Percentiles rank a stretch among this genome's conserved stretches.
Conservation (phyloP, 2,329 filamentous ascomycete genomes). For the Thelonectria discophora region DNA sequence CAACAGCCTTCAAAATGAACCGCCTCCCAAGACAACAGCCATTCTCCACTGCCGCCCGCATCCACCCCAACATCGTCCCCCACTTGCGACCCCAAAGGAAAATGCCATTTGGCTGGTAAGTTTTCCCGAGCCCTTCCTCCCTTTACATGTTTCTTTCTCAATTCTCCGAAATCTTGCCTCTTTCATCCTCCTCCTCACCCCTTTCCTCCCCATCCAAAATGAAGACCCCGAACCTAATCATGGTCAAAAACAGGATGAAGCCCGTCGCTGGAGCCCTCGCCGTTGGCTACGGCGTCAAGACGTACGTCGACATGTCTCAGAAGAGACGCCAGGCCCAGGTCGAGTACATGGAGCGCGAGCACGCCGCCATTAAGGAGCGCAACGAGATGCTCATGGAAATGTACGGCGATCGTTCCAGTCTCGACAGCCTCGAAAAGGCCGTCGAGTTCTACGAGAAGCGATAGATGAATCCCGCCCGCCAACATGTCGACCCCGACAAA, state of each 20-base stretch:
- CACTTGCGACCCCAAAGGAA: conserved; percentile 39
- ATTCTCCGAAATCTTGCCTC: neutral
- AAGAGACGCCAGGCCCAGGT: conserved; percentile 43
- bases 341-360: conserved; percentile 46
- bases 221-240: conserved; percentile 23
- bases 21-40: conserved; percentile 36
- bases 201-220: conserved; percentile 1
- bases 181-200: neutral
- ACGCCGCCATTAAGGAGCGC: conserved; percentile 47
- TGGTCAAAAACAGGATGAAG: conserved; percentile 42
- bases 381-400: conserved; percentile 58
- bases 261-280: conserved; percentile 45
- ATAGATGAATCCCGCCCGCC: conserved; percentile 29
- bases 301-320: conserved; percentile 43
- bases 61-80: conserved; percentile 43
- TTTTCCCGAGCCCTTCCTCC: neutral
- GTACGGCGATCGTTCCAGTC: conserved; percentile 59
- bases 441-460: conserved; percentile 56
- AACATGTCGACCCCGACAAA: conserved; percentile 1
- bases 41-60: conserved; percentile 42
- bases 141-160: neutral
- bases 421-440: conserved; percentile 59
- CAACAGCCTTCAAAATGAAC: conserved; percentile 37
- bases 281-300: conserved; percentile 48
- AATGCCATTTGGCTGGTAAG: conserved; percentile 40